Percentiles rank a stretch among this genome's conserved stretches.
Evolutionary conservation across 2,329 filamentous ascomycete genomes (phyloP).

Genomic region (Fusarium setosum): DNA sequence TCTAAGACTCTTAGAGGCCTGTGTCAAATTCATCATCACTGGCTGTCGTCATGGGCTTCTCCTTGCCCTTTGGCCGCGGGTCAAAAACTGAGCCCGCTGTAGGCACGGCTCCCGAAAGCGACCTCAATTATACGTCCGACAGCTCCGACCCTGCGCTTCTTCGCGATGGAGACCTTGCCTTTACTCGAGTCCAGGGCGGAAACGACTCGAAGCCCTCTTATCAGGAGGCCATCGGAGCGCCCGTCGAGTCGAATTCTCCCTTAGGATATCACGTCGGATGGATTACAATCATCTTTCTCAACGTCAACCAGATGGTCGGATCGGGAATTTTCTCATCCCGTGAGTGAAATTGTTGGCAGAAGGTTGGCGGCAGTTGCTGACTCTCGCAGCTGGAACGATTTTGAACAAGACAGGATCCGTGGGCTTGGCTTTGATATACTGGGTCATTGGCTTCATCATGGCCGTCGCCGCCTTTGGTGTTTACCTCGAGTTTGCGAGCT

Average conservation of each 20-base stretch:
- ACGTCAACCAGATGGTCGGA: constrained; percentile 72
- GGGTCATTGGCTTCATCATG: constrained; percentile 71
- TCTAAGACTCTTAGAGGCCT: neutral
- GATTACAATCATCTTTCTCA: constrained; percentile 68
- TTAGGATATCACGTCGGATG: constrained; percentile 69
- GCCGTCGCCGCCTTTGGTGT: constrained; percentile 65
- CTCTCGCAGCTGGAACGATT: constrained; percentile 52
- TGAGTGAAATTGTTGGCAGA: constrained; percentile 47
- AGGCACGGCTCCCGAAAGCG: constrained; percentile 6
- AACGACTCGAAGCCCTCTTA: constrained; percentile 64
- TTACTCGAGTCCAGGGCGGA: constrained; percentile 48
- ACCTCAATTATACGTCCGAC: constrained; percentile 53
- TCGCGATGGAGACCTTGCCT: constrained; percentile 34
- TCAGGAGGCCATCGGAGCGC: constrained; percentile 71
- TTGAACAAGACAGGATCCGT: constrained; percentile 70
- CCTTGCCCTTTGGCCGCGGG: neutral
- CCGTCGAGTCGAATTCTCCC: constrained; percentile 68
- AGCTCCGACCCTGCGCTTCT: constrained; percentile 28
- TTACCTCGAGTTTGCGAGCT: constrained; percentile 73
- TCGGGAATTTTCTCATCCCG: constrained; percentile 74
- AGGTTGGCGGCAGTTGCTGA: neutral
- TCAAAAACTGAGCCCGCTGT: neutral
- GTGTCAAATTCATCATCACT: neutral
- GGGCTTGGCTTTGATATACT: constrained; percentile 72
- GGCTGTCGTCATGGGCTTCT: neutral